These are phyloP conservation scores for Neonectria neomacrospora DNA, from an alignment of 2,329 filamentous ascomycete species.

Conservation along the genomic window DNA sequence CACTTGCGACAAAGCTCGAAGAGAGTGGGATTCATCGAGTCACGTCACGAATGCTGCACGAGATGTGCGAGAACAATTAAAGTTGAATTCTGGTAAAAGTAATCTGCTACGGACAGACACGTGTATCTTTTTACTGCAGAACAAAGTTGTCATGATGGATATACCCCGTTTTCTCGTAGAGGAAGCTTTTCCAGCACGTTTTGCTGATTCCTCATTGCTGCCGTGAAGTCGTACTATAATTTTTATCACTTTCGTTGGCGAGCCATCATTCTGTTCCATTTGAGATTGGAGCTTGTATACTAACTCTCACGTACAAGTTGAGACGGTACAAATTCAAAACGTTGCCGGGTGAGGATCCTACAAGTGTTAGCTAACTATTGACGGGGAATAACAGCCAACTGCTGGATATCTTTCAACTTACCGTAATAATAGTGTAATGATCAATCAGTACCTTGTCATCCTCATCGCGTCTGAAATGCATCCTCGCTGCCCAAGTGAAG, in stretches of 20 bases:
- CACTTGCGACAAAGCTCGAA: neutral
- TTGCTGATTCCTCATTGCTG: too few relatives aligned
- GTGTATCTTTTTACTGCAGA: neutral
- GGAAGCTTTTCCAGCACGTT: neutral
- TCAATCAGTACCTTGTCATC: slow-evolving; percentile 15
- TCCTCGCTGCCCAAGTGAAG: slow-evolving; percentile 8
- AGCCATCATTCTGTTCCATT: neutral
- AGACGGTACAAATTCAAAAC: neutral
- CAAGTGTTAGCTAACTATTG: neutral
- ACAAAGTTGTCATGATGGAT: neutral
- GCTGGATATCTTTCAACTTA: neutral
- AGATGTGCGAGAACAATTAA: neutral
- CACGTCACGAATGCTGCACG: slow-evolving; percentile 3
- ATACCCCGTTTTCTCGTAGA: neutral
- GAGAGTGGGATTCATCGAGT: slow-evolving; percentile 10
- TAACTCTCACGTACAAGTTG: neutral
- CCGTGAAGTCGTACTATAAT: neutral
- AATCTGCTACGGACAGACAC: neutral
- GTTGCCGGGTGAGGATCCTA: slow-evolving; percentile 8
- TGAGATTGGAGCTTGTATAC: neutral
- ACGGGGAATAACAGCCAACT: neutral
- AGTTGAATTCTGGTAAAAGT: neutral
- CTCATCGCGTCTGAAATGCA: slow-evolving; percentile 4
- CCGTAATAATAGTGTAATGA: slow-evolving; percentile 10
- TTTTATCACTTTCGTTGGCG: neutral